phyloP scores from a whole-genome alignment of 495 filamentous ascomycete genomes.

The Parachaetomium inaequale region DNA sequence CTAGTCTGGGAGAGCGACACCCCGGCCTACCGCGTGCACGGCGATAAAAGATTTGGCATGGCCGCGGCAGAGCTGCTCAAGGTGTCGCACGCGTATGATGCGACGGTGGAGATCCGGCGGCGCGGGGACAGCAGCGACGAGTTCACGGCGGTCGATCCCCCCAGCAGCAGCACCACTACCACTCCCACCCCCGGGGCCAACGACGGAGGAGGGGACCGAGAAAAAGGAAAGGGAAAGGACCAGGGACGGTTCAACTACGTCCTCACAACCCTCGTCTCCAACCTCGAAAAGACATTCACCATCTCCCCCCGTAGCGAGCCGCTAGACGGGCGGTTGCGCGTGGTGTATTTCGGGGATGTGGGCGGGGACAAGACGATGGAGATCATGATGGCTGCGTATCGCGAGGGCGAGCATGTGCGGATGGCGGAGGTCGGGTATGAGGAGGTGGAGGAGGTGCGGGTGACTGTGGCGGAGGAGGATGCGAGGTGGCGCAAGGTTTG shows the following conservation, averaged over 20 bases:
- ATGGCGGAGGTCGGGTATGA: slow-evolving; percentile 62
- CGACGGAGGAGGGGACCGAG: no score
- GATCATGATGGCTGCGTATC: slow-evolving; percentile 72
- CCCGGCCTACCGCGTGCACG: slow-evolving; percentile 66
- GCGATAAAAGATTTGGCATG: slow-evolving; percentile 74
- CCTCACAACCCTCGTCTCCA: slow-evolving; percentile 67
- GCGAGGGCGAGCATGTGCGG: slow-evolving; percentile 62
- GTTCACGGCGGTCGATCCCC: no score
- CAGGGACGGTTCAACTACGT: slow-evolving; percentile 60
- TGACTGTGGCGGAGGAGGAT: slow-evolving; percentile 62
- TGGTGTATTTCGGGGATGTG: slow-evolving; percentile 71
- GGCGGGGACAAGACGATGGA: slow-evolving; percentile 62
- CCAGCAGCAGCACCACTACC: no score
- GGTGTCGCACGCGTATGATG: slow-evolving; percentile 65
- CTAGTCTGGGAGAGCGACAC: slow-evolving; percentile 89
- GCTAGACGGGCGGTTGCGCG: slow-evolving; percentile 60
- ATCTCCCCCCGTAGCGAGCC: slow-evolving; percentile 69
- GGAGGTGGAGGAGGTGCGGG: slow-evolving; percentile 56
- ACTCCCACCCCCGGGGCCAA: no score
- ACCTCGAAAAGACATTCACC: slow-evolving; percentile 73
- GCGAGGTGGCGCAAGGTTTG: slow-evolving; percentile 78
- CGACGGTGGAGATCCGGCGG: slow-evolving; percentile 44
- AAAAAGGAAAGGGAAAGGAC: neutral
- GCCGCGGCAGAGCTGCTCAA: slow-evolving; percentile 70
- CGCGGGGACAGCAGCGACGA: no score